Evolutionary conservation across 73 alveolate genomes (phyloP).

Genomic region (Diophrys sp.): DNA sequence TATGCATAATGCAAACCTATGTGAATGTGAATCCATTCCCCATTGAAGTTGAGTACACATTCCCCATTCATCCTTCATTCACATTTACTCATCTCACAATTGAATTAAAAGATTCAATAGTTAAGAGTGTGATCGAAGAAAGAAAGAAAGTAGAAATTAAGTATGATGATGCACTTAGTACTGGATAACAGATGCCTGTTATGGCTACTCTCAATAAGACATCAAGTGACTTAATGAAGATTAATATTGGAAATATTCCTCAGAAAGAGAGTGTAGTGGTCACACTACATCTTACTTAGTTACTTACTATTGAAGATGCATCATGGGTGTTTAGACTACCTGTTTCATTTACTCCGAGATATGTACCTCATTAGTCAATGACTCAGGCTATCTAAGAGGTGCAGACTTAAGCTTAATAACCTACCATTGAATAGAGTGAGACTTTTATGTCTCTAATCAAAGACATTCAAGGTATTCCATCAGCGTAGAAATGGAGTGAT

Average conservation of each 20-base stretch:
- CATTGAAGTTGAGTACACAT: constrained; percentile 39
- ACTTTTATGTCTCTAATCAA: too few species aligned
- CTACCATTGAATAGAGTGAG: background rate
- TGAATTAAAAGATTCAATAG: constrained; percentile 23
- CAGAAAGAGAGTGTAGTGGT: constrained; percentile 27
- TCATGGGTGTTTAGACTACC: constrained; percentile 51
- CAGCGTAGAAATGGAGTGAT: background rate
- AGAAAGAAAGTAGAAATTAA: constrained; percentile 31
- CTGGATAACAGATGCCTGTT: constrained; percentile 53
- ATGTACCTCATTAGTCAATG: constrained; percentile 1
- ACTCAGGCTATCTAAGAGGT: background rate
- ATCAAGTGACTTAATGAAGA: constrained; percentile 29
- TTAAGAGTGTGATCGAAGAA: constrained; percentile 35
- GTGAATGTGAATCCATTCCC: too few species aligned
- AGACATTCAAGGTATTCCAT: constrained; percentile 5
- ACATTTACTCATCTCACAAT: constrained; percentile 20
- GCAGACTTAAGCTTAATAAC: background rate
- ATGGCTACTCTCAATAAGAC: constrained; percentile 21
- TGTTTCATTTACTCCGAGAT: background rate
- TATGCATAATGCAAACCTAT: too few species aligned
- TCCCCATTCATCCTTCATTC: constrained; percentile 36
- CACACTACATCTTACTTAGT: constrained; percentile 11
- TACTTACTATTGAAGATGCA: constrained; percentile 38
- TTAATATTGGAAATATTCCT: constrained; percentile 59
- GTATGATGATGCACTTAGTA: constrained; percentile 55